phyloP scores from a whole-genome alignment of 345 rosid species.

The Camelina sativa region DNA sequence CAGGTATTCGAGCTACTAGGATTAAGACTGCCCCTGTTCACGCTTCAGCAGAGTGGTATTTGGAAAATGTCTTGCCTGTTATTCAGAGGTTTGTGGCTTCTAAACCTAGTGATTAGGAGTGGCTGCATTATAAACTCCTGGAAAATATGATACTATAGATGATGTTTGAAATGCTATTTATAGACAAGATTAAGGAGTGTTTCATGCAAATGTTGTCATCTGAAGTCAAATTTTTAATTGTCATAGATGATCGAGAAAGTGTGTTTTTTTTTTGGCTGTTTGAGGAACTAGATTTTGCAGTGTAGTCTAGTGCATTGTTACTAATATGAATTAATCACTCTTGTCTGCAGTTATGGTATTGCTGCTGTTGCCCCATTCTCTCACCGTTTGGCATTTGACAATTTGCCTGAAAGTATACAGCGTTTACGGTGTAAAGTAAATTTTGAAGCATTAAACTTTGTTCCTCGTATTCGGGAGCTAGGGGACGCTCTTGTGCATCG shows the following conservation, averaged over 20 bases:
- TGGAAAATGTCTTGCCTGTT: conserved; percentile 86
- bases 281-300: conserved; percentile 7
- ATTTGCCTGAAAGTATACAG: conserved; percentile 69
- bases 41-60: conserved; percentile 87
- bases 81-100: conserved; percentile 67
- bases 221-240: not conserved
- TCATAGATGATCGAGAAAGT: not conserved
- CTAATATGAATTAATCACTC: not conserved
- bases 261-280: not conserved
- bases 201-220: not conserved
- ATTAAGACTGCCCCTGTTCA: conserved; percentile 90
- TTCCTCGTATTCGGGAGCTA: conserved; percentile 60
- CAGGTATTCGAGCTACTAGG: conserved; percentile 92
- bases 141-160: not conserved
- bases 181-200: not conserved
- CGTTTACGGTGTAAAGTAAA: conserved; percentile 95
- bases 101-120: not conserved
- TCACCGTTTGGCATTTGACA: conserved; percentile 88
- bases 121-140: not conserved
- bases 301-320: conserved; percentile 10
- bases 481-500: conserved; percentile 71
- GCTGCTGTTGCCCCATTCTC: conserved; percentile 97
- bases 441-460: conserved; percentile 77
- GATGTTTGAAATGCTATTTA: conserved; percentile 8
- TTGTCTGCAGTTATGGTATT: conserved; percentile 71